phyloP scores from a whole-genome alignment of 352 stramenopile species.

The Globisporangium parvum region DNA sequence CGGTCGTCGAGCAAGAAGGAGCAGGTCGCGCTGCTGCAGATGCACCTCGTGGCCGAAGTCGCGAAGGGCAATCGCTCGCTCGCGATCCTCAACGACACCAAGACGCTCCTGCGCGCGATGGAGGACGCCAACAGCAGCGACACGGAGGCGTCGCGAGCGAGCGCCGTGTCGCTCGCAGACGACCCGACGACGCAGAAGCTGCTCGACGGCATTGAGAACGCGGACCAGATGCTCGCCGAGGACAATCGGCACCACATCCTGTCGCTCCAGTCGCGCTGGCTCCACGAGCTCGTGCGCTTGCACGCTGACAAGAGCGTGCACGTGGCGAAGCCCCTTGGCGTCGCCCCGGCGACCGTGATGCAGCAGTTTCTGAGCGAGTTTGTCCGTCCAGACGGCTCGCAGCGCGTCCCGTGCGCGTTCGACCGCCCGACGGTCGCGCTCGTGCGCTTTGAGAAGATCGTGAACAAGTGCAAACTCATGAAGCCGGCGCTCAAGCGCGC shows the following conservation, averaged over 20 bases:
- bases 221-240: slow-evolving; percentile 54
- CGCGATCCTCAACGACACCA: slow-evolving; percentile 34
- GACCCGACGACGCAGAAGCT: slow-evolving; percentile 30
- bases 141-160: slow-evolving; percentile 18
- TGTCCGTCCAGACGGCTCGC: slow-evolving; percentile 6
- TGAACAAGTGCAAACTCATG: slow-evolving; percentile 50
- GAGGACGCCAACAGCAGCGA: slow-evolving; percentile 15
- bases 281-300: slow-evolving; percentile 42
- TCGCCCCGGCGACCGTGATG: slow-evolving; percentile 12
- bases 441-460: slow-evolving; percentile 65
- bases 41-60: slow-evolving; percentile 66
- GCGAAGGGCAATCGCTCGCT: slow-evolving; percentile 56
- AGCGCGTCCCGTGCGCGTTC: slow-evolving; percentile 23
- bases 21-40: slow-evolving; percentile 54
- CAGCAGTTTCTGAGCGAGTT: slow-evolving; percentile 41
- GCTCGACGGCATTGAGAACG: slow-evolving; percentile 33
- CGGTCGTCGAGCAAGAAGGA: slow-evolving; percentile 36
- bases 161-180: slow-evolving; percentile 20
- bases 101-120: slow-evolving; percentile 29
- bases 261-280: slow-evolving; percentile 46
- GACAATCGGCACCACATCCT: slow-evolving; percentile 56
- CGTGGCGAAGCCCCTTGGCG: slow-evolving; percentile 8
- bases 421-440: slow-evolving; percentile 43
- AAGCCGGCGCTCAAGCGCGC: slow-evolving; percentile 56
- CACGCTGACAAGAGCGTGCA: slow-evolving; percentile 38